Evolutionary conservation across 2,329 filamentous ascomycete genomes (phyloP), one percentile per base, ranked within the genome.

Genomic region (Ophiostoma australiae): DNA sequence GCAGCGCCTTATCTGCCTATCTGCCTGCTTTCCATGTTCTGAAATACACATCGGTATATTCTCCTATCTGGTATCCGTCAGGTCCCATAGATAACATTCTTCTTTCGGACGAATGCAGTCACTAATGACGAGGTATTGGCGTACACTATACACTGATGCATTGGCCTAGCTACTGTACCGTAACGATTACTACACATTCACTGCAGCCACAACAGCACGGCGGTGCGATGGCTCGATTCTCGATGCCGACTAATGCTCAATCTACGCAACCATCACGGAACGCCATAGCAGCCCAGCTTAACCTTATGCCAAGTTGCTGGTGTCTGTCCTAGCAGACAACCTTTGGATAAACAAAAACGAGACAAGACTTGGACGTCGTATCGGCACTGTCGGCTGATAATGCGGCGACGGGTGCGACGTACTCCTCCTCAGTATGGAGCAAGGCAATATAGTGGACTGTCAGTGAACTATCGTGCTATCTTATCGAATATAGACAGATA

Each of bases 71-170:
- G 17, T 37, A n/a, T 7, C 33, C 33, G 17, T 37, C 63, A 33
- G 63, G 63, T 1, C 63, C 63, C 63, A 66, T 66, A 66, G 63
- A 66, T 66, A 66, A 37, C 63, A 66, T 66, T 23, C 63, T 17
- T 20, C 63, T 37, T 66, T 66, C 5, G 63, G 63, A 66, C 13
- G n/a, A 13, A 23, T n/a, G 44, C 20, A 15, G 4, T 58, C n/a
- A 4, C 52, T 58, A 4, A 23, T 23, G n/a, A 11, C n/a, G 11
- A 17, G 31, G 52, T 41, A 13, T 48, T 17, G 10, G 37, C 20
- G 44, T 48, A 17, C 17, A n/a, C 17, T 17, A 31, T 31, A 31
- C 27, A 31, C 27, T 11, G 39, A 41, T 41, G 39, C 15, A 41
- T 11, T 41, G 39, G 15, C 15, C 15, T 41, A 13, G 39, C 15